Percentiles rank a stretch among this genome's conserved stretches.
These are phyloP conservation scores for Priceomyces castillae DNA, from an alignment of 805 yeast species.

Conservation along the genomic window DNA sequence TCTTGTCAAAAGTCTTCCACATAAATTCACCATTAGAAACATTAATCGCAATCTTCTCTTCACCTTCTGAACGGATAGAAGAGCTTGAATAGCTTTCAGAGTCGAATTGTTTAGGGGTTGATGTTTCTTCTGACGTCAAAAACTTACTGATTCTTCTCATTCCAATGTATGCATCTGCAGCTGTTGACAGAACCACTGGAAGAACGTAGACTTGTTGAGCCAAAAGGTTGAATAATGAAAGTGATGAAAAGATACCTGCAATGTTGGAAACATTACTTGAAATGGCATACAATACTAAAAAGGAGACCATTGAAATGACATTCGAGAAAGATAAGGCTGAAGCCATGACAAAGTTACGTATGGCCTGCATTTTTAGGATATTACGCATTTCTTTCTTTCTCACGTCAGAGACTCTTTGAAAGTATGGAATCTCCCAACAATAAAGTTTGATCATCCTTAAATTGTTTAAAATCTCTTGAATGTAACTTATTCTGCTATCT, in stretches of 20 bases:
- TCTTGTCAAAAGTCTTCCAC: slow-evolving; percentile 51
- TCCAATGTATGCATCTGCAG: slow-evolving; percentile 14
- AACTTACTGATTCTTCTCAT: slow-evolving; percentile 9
- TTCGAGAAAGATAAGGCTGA: slow-evolving; percentile 11
- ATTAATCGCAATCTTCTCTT: slow-evolving; percentile 40
- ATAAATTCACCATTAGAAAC: slow-evolving; percentile 55
- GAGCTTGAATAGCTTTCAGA: neutral
- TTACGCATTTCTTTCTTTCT: slow-evolving; percentile 12
- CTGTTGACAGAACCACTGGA: slow-evolving; percentile 13
- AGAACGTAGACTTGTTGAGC: slow-evolving; percentile 10
- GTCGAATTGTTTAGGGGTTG: neutral
- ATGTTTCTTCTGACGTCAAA: slow-evolving; percentile 7
- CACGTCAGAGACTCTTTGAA: slow-evolving; percentile 7
- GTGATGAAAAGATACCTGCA: slow-evolving; percentile 15
- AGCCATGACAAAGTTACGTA: slow-evolving; percentile 12
- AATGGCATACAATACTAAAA: slow-evolving; percentile 14
- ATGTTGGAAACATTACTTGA: slow-evolving; percentile 6
- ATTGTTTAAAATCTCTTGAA: slow-evolving; percentile 16
- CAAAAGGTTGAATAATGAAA: slow-evolving; percentile 15
- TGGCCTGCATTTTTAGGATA: slow-evolving; percentile 13
- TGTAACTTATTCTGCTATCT: slow-evolving; percentile 13
- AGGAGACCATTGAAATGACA: slow-evolving; percentile 16
- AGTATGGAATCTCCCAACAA: slow-evolving; percentile 19
- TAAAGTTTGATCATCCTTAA: slow-evolving; percentile 19
- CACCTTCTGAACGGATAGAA: neutral